Base-by-base conservation (phyloP, 768 basidiomycete species). In the Mycena polygramma region DNA sequence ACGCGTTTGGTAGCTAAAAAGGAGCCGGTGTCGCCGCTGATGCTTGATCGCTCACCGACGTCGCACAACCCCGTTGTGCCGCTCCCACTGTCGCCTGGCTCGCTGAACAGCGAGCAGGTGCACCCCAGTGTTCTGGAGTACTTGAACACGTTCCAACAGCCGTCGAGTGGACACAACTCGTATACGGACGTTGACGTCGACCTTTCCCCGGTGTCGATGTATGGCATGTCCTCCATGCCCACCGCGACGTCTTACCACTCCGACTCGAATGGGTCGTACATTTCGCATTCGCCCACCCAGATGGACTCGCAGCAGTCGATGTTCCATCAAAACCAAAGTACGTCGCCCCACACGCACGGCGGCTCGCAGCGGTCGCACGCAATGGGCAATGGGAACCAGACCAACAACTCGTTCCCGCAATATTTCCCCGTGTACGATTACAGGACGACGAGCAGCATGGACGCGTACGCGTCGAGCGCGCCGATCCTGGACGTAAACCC, bases 391-490 rank as follows among this genome's bases (percentile, higher is more conserved):
- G 71, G 69, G n/a, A 35, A 65, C 15, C 61, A 72, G n/a, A 6
- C 30, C 30, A 30, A 30, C 30, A 30, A 30, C 30, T 71, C 76
- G 45, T 88, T 90, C 81, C 92, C 92, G 17, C 88, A 86, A 75
- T 93, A 93, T 74, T 93, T 94, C 85, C 86, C 91, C 1, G 92
- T 93, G 39, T 93, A 91, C 73, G 92, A 93, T 77, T 93, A 93
- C 76, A 86, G 84, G 24, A 79, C 84, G 72, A 80, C 77, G 51
- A 77, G 79, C 73, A 68, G 78, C 75, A 68, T 75, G 59, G 75
- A 81, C 75, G 64, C 74, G 52, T 76, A 78, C 71, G 70, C 51
- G 36, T 58, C 79, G 63, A 66, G 22, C 49, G 53, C 78, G 65
- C 78, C 82, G 66, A 77, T 85, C 79, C 71, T 86, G 41, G 83